Base-by-base conservation (phyloP, 306 rosid species). In the Medicago truncatula region DNA sequence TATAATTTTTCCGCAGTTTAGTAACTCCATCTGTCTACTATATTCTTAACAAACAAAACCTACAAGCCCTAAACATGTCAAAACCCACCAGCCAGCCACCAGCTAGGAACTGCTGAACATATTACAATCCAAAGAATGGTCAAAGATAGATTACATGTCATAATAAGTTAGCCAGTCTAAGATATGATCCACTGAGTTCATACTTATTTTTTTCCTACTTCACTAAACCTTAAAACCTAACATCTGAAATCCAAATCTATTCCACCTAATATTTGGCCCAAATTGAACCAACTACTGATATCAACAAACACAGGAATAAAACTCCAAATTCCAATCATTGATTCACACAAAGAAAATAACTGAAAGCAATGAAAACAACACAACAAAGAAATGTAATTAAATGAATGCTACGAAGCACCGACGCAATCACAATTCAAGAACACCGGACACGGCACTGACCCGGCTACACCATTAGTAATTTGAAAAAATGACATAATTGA, bases 291-390 rank as follows among this genome's bases (percentile, higher is more conserved):
- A 9, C 3, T 14, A 21, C 9, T 38, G 20, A 38, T 9, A 75
- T 75, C 65, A 63, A 20, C 59, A 52, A 75, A 75, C 28, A 64
- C 23, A 63, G 40, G 53, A 54, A 15, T 8, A 47, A 52, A 54
- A 39, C 11, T 54, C 23, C 21, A 60, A 60, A 60, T 60, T 8
- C 43, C 17, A 44, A 70, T 47, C 4, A 31, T 3, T 50, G 10
- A 40, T 39, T 38, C 36, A 34, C 13, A 76, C 18, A 46, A 17
- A 9, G 73, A 16, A 31, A 62, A 28, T 11, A 38, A 57, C 38
- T 38, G 10, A 17, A n/a, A 11, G 20, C 36, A 34, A 49, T 63
- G 64, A 17, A 64, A 67, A 23, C 57, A 67, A 9, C 49, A 40
- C 16, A 65, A 40, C 9, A 40, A 41, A 66, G 36, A 41, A 31